phyloP scores from a whole-genome alignment of 2,329 filamentous ascomycete genomes.

The Xylaria sp. region DNA sequence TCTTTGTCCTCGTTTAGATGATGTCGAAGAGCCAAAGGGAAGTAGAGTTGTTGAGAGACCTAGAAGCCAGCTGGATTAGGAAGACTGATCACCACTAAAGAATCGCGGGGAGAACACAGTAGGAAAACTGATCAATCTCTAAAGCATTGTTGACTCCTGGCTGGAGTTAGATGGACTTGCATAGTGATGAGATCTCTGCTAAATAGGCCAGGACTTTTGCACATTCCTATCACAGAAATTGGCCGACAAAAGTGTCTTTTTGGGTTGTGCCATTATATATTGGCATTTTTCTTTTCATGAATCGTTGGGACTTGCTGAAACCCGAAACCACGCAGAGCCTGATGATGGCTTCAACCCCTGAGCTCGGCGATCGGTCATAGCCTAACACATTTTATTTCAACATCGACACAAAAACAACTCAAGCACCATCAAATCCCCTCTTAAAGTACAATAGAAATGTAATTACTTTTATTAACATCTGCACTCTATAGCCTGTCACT shows the following conservation, averaged over 20 bases:
- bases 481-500: not conserved
- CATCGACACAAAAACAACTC: not conserved
- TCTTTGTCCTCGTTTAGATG: not conserved
- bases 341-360: constrained; percentile 34
- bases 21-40: not conserved
- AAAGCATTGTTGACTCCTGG: not conserved
- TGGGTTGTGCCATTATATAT: not conserved
- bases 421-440: not conserved
- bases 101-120: not conserved
- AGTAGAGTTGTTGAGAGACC: not conserved
- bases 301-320: not conserved
- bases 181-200: not conserved
- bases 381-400: constrained; percentile 5
- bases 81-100: not conserved
- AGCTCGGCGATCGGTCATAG: not conserved
- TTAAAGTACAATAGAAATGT: not conserved
- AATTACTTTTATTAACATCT: constrained; percentile 9
- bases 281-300: not conserved
- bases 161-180: not conserved
- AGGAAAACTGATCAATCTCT: not conserved
- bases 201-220: not conserved
- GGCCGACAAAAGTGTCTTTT: not conserved
- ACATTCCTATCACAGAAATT: not conserved
- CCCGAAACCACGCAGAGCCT: not conserved
- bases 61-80: not conserved